Conservation (phyloP, 78 protist species). For the Blattamonas nauphoetae region DNA sequence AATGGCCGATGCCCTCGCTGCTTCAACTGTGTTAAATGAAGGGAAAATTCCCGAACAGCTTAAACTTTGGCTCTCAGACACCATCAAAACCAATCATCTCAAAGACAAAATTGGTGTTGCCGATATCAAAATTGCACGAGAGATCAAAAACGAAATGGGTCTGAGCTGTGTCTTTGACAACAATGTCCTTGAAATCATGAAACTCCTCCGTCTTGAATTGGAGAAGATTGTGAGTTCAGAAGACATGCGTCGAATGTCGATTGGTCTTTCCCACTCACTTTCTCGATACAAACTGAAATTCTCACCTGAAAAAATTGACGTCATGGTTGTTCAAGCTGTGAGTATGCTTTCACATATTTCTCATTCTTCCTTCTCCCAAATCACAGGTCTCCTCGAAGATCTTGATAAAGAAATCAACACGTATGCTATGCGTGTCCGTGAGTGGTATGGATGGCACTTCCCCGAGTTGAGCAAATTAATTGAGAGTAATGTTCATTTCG, state of each 20-base stretch:
- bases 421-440: slow-evolving; percentile 91
- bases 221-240: not conserved
- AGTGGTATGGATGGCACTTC: slow-evolving; percentile 98
- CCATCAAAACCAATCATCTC: slow-evolving; percentile 32
- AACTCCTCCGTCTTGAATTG: not conserved
- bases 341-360: slow-evolving; percentile 19
- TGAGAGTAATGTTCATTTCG: slow-evolving; percentile 66
- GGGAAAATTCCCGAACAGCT: slow-evolving; percentile 60
- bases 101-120: slow-evolving; percentile 68
- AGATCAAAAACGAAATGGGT: slow-evolving; percentile 66
- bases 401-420: slow-evolving; percentile 93
- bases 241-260: slow-evolving; percentile 39
- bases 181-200: not conserved
- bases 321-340: slow-evolving; percentile 96
- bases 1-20: slow-evolving; percentile 80
- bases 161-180: slow-evolving; percentile 44
- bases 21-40: slow-evolving; percentile 70
- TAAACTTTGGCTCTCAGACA: slow-evolving; percentile 66
- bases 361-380: not conserved
- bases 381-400: slow-evolving; percentile 80
- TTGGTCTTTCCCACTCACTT: slow-evolving; percentile 88
- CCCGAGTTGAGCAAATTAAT: slow-evolving; percentile 85
- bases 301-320: slow-evolving; percentile 94
- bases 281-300: slow-evolving; percentile 90
- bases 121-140: slow-evolving; percentile 77